phyloP scores from a whole-genome alignment of 768 basidiomycete genomes.

The Leccinum broughii region DNA sequence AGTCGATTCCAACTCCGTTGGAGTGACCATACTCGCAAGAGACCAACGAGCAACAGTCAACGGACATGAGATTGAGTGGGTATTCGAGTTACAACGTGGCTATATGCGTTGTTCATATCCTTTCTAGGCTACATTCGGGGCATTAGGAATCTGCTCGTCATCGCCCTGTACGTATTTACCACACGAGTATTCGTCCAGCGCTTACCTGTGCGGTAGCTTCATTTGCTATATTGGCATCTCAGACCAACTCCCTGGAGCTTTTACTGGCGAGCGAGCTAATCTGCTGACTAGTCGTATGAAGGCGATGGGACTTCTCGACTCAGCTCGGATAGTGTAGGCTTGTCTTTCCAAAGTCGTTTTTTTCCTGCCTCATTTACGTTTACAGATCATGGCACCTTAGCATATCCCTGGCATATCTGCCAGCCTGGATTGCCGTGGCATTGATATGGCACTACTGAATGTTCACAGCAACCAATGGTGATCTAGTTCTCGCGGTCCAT shows the following conservation, averaged over 20 bases:
- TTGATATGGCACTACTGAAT: constrained; percentile 66
- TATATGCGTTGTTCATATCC: constrained; percentile 5
- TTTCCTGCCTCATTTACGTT: neutral
- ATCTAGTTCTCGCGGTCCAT: constrained; percentile 62
- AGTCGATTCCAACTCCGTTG: constrained; percentile 53
- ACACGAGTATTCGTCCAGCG: neutral
- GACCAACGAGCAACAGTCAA: constrained; percentile 63
- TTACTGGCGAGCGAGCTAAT: constrained; percentile 63
- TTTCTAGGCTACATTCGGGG: constrained; percentile 60
- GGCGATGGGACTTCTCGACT: constrained; percentile 76
- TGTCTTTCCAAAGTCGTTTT: neutral
- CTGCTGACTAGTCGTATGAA: constrained; percentile 71
- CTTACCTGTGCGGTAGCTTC: constrained; percentile 44
- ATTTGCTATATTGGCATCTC: constrained; percentile 71
- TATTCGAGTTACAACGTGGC: constrained; percentile 6
- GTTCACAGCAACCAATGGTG: constrained; percentile 60
- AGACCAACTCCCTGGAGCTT: constrained; percentile 76
- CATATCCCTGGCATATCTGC: constrained; percentile 66
- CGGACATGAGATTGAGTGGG: constrained; percentile 56
- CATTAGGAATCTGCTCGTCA: constrained; percentile 58
- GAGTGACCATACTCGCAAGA: constrained; percentile 69
- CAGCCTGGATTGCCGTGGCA: constrained; percentile 71
- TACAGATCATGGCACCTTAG: constrained; percentile 63
- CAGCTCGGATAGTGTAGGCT: constrained; percentile 62
- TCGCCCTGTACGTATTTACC: constrained; percentile 56